phyloP scores from a whole-genome alignment of 176 grass and related monocot species.

The Oryza glumipatula region DNA sequence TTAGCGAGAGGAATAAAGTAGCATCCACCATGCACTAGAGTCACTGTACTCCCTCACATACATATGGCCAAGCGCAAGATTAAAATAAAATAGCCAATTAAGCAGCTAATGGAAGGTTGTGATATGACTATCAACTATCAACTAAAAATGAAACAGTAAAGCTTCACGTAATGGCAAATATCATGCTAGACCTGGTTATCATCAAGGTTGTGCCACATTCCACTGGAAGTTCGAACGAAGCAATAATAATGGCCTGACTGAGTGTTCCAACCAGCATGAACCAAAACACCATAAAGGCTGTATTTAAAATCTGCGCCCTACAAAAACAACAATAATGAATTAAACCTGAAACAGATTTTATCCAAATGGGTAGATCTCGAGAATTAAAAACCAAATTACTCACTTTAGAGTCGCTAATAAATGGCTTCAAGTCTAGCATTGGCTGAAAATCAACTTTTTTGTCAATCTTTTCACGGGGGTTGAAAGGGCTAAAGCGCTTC shows the following conservation, averaged over 20 bases:
- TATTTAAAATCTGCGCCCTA: slow-evolving; percentile 83
- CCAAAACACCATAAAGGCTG: slow-evolving; percentile 93
- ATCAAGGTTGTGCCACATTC: slow-evolving; percentile 98
- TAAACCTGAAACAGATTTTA: slow-evolving; percentile 2
- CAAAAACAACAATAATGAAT: slow-evolving; percentile 27
- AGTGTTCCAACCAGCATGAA: slow-evolving; percentile 90
- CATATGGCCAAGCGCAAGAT: neutral
- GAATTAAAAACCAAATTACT: slow-evolving; percentile 39
- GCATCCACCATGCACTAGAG: neutral
- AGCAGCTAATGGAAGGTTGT: neutral
- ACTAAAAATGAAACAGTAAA: slow-evolving; percentile 24
- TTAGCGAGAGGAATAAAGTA: neutral
- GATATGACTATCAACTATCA: slow-evolving; percentile 13
- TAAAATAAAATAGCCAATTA: neutral
- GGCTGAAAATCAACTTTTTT: slow-evolving; percentile 86
- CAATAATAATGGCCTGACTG: slow-evolving; percentile 98
- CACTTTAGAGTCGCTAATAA: slow-evolving; percentile 85
- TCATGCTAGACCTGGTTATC: slow-evolving; percentile 83
- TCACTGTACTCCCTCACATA: neutral
- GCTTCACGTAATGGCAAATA: neutral
- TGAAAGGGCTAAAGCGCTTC: slow-evolving; percentile 87
- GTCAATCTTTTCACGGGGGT: slow-evolving; percentile 89
- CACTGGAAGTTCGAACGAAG: slow-evolving; percentile 92
- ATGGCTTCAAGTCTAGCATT: slow-evolving; percentile 77
- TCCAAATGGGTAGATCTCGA: slow-evolving; percentile 15